Evolutionary conservation across 257 asterid species (phyloP), one percentile per base, ranked within the genome.

Genomic region (Leonotis leonurus): DNA sequence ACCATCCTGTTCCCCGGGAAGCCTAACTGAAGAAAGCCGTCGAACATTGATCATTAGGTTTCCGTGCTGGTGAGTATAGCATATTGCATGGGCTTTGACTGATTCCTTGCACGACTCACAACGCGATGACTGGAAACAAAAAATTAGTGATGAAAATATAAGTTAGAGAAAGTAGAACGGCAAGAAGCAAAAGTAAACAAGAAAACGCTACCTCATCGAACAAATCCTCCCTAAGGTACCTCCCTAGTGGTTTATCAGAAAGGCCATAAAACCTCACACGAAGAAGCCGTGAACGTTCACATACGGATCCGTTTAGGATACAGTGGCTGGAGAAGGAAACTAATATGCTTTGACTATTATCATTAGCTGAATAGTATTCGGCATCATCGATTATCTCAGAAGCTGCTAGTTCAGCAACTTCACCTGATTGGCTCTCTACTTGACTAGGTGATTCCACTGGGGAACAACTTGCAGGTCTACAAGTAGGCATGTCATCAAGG

Each of bases 231-330:
- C 73, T 81, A 50, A 92, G 90, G 80, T 84, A 86, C 55, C 89
- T 82, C 50, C 99, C 99, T 0, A 92, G 80, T 39, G 99, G 99
- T 61, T 89, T 86, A 83, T 92, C 99, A 22, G 95, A 89, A 56
- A 76, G 74, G 48, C 96, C 85, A 41, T 89, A 92, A 67, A 86
- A 92, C 60, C 86, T 83, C 55, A 89, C 65, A 9, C 99, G 93
- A 33, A 80, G 83, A 62, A 83, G 90, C 37, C 83, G 77, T 20
- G 99, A 78, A 46, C 95, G 85, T 56, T 85, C 96, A 49, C 99
- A 92, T 50, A 86, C 83, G 40, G 81, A 83, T 70, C 82, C 81
- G 52, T 78, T 86, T 14, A 66, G 67, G 67, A 89, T 72, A 64
- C 87, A 80, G 45, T 84, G 93, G 78, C 99, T 89, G 45, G 99